These are phyloP conservation scores for Naumovozyma dairenensis DNA, from an alignment of 805 yeast species.

Conservation along the genomic window DNA sequence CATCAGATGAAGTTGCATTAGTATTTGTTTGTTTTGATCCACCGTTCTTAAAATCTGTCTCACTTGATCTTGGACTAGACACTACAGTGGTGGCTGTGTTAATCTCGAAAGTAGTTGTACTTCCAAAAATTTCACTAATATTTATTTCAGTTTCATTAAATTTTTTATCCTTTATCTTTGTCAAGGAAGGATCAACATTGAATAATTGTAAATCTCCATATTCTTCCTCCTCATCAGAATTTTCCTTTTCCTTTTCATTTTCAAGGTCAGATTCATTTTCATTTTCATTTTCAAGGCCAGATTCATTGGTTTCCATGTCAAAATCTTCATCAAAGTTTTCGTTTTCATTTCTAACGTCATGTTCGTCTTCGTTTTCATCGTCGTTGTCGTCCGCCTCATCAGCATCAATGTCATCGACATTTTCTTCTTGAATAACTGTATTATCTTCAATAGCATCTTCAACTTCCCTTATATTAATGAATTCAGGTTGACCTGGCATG, in stretches of 20 bases:
- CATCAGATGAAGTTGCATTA: too few species aligned
- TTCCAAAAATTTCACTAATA: too few species aligned
- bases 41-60: too few species aligned
- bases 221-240: constrained; percentile 1
- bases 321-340: constrained; percentile 1
- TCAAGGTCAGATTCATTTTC: constrained; percentile 2
- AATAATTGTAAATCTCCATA: too few species aligned
- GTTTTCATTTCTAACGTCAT: constrained; percentile 1
- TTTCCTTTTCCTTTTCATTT: constrained; percentile 1
- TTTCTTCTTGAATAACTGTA: background rate
- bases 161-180: background rate
- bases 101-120: too few species aligned
- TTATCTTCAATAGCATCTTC: background rate
- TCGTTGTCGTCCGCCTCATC: constrained; percentile 1
- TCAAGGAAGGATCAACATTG: too few species aligned
- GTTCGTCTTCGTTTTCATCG: background rate
- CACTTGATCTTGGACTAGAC: too few species aligned
- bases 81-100: too few species aligned
- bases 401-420: background rate
- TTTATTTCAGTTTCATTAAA: background rate
- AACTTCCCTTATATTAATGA: constrained; percentile 16
- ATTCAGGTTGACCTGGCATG: constrained; percentile 22
- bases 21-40: too few species aligned
- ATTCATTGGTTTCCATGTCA: background rate
- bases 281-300: constrained; percentile 1